Evolutionary conservation across 345 rosid genomes (phyloP).

Genomic region (Eucalyptus leucophloia): DNA sequence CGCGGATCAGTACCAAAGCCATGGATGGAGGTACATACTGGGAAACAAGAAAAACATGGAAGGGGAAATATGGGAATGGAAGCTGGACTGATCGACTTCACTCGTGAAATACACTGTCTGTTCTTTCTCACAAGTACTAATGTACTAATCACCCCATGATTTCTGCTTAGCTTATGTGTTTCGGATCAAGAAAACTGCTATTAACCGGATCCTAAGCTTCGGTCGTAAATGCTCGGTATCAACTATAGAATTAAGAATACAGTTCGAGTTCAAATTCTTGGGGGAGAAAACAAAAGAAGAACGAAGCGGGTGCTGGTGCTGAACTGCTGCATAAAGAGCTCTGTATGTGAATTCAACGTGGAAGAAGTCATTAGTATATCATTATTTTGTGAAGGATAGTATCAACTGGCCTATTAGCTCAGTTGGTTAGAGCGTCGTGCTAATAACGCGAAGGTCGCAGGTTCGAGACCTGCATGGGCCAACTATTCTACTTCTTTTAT

Average conservation of each 20-base stretch:
- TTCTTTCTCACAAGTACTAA: not conserved
- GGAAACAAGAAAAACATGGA: not conserved
- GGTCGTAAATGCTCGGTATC: not conserved
- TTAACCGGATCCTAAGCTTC: not conserved
- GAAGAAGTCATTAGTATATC: rapidly evolving
- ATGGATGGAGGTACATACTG: too few species aligned
- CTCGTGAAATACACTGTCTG: too few species aligned
- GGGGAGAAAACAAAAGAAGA: not conserved
- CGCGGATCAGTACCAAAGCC: not conserved
- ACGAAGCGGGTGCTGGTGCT: not conserved
- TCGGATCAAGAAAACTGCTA: not conserved
- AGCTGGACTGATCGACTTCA: too few species aligned
- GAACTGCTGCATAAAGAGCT: rapidly evolving
- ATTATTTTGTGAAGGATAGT: rapidly evolving
- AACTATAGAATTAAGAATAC: not conserved
- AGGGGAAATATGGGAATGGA: too few species aligned
- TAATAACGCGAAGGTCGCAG: constrained; percentile 92
- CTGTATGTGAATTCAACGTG: not conserved
- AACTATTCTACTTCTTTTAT: not conserved
- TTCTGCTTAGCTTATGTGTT: not conserved
- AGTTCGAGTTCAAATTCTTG: not conserved
- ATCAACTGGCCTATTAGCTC: constrained; percentile 4
- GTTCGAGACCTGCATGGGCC: constrained; percentile 54
- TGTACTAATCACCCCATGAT: not conserved
- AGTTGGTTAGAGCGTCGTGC: constrained; percentile 70